Conservation (phyloP, 75 land plant genomes). For the Pinus tabuliformis region DNA sequence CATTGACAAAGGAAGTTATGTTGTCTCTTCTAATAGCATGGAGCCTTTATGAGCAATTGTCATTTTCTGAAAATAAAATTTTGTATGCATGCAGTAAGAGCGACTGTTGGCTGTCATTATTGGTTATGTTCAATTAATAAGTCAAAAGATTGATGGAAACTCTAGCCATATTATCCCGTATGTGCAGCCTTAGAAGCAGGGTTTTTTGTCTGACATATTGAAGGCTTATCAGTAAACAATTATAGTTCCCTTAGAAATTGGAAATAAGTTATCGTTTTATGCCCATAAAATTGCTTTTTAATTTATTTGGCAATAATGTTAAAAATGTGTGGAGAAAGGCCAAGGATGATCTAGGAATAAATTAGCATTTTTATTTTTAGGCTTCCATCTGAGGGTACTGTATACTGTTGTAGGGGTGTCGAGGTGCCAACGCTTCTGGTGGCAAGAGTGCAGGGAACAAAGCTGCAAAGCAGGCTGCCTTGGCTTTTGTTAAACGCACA, state of each 20-base stretch:
- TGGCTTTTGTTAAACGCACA: constrained; percentile 67
- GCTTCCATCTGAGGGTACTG: constrained; percentile 5
- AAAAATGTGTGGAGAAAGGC: not conserved
- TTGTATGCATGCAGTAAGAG: not conserved
- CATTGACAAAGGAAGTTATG: not conserved
- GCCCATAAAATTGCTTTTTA: not conserved
- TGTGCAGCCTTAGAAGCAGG: not conserved
- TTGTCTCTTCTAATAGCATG: not conserved
- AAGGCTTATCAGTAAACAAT: not conserved
- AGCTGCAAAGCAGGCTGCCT: constrained; percentile 62
- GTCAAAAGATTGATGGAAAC: not conserved
- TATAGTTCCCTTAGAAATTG: not conserved
- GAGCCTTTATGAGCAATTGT: not conserved
- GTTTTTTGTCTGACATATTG: not conserved
- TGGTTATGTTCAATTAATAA: not conserved
- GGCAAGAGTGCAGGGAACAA: constrained; percentile 65
- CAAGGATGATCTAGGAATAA: not conserved
- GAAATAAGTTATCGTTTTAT: not conserved
- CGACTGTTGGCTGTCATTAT: not conserved
- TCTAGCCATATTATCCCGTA: not conserved
- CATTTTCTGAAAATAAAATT: not conserved
- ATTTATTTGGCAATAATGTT: not conserved
- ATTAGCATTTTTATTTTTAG: not conserved
- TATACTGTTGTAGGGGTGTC: constrained; percentile 34
- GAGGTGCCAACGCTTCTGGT: constrained; percentile 47